Evolutionary conservation across 2,329 filamentous ascomycete species (phyloP).

Genomic region (Claviceps monticola): DNA sequence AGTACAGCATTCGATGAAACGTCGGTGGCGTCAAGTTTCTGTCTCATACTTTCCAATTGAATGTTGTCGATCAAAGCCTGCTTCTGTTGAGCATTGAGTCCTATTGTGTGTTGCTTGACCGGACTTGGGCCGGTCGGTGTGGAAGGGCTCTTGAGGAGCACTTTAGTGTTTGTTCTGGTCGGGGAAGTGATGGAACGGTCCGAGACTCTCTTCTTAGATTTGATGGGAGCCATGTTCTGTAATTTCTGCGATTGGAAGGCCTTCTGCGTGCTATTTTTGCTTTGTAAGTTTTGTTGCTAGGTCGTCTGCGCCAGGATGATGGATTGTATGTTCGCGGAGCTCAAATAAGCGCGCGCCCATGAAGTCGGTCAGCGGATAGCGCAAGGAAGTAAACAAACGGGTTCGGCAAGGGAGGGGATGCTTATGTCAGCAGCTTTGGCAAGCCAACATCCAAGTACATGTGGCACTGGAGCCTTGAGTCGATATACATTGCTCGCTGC

Average conservation of each 20-base stretch:
- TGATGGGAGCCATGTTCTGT: slow-evolving; percentile 31
- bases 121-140: slow-evolving; percentile 40
- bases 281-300: background rate
- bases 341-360: slow-evolving; percentile 4
- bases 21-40: background rate
- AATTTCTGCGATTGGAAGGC: background rate
- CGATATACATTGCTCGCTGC: slow-evolving; percentile 7
- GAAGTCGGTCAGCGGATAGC: slow-evolving; percentile 7
- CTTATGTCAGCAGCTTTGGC: slow-evolving; percentile 7
- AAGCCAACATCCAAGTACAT: background rate
- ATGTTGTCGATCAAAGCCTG: slow-evolving; percentile 80
- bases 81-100: slow-evolving; percentile 59
- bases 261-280: background rate
- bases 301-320: background rate
- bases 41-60: slow-evolving; percentile 63
- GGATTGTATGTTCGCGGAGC: background rate
- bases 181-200: slow-evolving; percentile 9
- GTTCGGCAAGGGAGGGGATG: background rate
- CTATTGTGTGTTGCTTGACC: slow-evolving; percentile 45
- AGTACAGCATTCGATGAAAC: background rate
- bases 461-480: background rate
- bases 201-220: slow-evolving; percentile 22
- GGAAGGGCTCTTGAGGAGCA: slow-evolving; percentile 18
- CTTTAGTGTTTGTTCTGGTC: slow-evolving; percentile 10
- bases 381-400: slow-evolving; percentile 27